A percentile compares a stretch with the other conserved stretches of the same genome.
Evolutionary conservation across 192 early-diverging fungal species (phyloP).

Genomic region (Coemansia umbellata): DNA sequence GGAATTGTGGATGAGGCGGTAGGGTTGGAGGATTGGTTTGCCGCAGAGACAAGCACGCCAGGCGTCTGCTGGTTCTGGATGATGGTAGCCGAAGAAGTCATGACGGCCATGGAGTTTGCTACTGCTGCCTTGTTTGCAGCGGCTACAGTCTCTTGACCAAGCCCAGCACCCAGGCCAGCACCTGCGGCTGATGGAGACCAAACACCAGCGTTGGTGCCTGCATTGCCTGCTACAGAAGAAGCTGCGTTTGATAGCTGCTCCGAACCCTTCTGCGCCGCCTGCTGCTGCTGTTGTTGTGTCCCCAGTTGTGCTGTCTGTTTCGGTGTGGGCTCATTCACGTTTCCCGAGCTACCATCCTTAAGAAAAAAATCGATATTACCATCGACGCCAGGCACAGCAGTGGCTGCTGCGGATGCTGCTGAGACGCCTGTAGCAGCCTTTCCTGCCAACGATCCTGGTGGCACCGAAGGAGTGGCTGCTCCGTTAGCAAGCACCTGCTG

Average conservation of each 20-base stretch:
- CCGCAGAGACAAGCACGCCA: no score
- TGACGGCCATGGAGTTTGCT: neutral
- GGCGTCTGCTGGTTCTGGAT: conserved; percentile 1
- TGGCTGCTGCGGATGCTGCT: conserved; percentile 6
- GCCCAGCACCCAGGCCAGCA: conserved; percentile 32
- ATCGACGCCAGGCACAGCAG: neutral
- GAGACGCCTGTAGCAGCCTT: conserved; percentile 5
- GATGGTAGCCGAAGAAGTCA: neutral
- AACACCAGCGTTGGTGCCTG: neutral
- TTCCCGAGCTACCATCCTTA: conserved; percentile 32
- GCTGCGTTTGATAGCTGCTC: neutral
- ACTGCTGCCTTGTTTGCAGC: neutral
- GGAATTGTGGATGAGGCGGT: neutral
- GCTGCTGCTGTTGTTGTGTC: conserved; percentile 6
- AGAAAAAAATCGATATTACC: conserved; percentile 16
- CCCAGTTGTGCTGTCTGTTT: conserved; percentile 12
- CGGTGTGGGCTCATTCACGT: conserved; percentile 36
- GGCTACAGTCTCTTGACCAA: conserved; percentile 14
- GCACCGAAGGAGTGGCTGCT: conserved; percentile 10
- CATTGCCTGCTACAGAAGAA: neutral
- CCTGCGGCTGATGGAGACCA: conserved; percentile 8
- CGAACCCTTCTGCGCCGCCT: neutral
- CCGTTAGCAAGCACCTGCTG: conserved; percentile 24
- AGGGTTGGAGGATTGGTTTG: neutral
- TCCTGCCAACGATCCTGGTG: conserved; percentile 7